These are phyloP conservation scores for Cenchrus purpureus DNA, from an alignment of 176 grass and related monocot genomes.

Conservation along the genomic window DNA sequence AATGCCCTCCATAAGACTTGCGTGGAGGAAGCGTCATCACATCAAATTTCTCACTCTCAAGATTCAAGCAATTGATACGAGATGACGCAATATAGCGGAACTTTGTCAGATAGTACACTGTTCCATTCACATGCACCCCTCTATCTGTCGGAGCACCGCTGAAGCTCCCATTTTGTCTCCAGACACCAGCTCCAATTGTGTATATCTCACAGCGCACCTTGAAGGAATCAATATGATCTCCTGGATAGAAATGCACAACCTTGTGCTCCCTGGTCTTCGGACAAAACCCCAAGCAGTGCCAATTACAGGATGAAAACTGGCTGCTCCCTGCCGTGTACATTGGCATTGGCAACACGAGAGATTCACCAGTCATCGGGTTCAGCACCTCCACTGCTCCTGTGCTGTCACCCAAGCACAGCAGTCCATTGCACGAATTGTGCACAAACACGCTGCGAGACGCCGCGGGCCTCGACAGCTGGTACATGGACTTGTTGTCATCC, in stretches of 20 bases:
- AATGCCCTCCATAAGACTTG: slow-evolving; percentile 58
- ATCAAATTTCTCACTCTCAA: slow-evolving; percentile 52
- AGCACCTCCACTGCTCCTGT: slow-evolving; percentile 49
- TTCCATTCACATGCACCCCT: slow-evolving; percentile 61
- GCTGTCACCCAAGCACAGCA: slow-evolving; percentile 58
- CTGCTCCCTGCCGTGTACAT: slow-evolving; percentile 59
- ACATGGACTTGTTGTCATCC: slow-evolving; percentile 20
- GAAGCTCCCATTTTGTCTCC: slow-evolving; percentile 48
- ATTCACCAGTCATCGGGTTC: slow-evolving; percentile 56
- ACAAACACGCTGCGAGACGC: slow-evolving; percentile 44
- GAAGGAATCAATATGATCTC: slow-evolving; percentile 37
- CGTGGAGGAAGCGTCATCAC: slow-evolving; percentile 50
- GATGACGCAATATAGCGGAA: slow-evolving; percentile 60
- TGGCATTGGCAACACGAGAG: slow-evolving; percentile 34
- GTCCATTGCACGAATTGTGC: slow-evolving; percentile 64
- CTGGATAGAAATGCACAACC: slow-evolving; percentile 58
- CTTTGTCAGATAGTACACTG: slow-evolving; percentile 56
- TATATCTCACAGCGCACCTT: slow-evolving; percentile 45
- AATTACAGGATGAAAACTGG: slow-evolving; percentile 56
- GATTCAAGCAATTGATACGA: slow-evolving; percentile 56
- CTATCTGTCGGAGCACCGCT: slow-evolving; percentile 47
- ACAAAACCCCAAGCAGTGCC: slow-evolving; percentile 65
- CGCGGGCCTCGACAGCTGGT: slow-evolving; percentile 45
- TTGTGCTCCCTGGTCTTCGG: slow-evolving; percentile 47
- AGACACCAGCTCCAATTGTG: slow-evolving; percentile 41